phyloP scores from a whole-genome alignment of 2,329 filamentous ascomycete species.

The Incumbomyces lentus region DNA sequence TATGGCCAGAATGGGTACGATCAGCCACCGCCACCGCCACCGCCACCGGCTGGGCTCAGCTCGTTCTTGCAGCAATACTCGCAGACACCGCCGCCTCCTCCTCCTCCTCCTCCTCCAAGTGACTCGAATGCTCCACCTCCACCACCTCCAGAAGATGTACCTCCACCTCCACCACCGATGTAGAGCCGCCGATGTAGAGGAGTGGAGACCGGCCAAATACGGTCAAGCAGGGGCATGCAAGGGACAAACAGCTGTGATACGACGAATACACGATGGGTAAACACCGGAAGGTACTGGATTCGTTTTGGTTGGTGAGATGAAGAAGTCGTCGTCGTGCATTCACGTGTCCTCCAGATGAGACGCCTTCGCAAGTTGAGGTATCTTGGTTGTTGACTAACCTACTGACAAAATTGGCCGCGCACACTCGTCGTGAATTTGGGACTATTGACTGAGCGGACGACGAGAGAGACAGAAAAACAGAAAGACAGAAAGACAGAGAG shows the following conservation, averaged over 20 bases:
- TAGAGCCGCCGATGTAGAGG: not conserved
- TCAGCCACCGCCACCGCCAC: slow-evolving; percentile 37
- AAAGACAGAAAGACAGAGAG: not conserved
- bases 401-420: not conserved
- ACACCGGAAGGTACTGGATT: too few relatives aligned
- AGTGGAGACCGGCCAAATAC: too few relatives aligned
- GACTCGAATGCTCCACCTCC: slow-evolving; percentile 50
- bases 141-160: slow-evolving; percentile 32
- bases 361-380: not conserved
- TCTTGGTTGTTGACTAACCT: not conserved
- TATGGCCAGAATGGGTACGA: slow-evolving; percentile 29
- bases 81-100: slow-evolving; percentile 49
- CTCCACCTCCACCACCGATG: slow-evolving; percentile 39
- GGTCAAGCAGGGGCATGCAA: too few relatives aligned
- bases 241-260: too few relatives aligned
- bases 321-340: too few relatives aligned
- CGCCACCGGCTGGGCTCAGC: slow-evolving; percentile 46
- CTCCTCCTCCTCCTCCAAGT: slow-evolving; percentile 50
- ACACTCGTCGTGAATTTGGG: not conserved
- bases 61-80: slow-evolving; percentile 57
- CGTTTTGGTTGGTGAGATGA: too few relatives aligned
- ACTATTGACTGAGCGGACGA: too few relatives aligned
- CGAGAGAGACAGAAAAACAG: too few relatives aligned
- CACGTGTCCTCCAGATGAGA: too few relatives aligned
- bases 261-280: too few relatives aligned